These are phyloP conservation scores for Prototheca cutis DNA, from an alignment of 163 green algal species.

Conservation along the genomic window DNA sequence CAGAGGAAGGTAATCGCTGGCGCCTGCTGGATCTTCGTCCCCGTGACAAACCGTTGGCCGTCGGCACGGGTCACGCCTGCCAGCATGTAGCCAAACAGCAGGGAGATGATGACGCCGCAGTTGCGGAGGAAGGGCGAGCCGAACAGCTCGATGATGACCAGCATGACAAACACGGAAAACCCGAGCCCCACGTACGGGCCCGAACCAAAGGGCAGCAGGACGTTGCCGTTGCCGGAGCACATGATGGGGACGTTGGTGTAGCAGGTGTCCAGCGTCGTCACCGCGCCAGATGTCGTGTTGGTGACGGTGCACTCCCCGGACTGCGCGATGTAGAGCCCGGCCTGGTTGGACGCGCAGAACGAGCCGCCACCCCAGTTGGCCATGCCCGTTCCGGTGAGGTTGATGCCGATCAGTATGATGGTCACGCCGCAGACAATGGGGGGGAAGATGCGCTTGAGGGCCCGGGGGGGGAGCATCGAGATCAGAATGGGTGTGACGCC, in stretches of 20 bases:
- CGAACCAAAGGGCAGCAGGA: conserved; percentile 57
- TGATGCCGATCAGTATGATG: conserved; percentile 28
- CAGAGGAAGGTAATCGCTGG: conserved; percentile 73
- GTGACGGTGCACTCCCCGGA: conserved; percentile 11
- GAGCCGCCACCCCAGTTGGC: conserved; percentile 58
- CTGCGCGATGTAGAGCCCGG: conserved; percentile 3
- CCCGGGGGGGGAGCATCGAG: conserved; percentile 42
- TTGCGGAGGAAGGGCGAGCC: conserved; percentile 76
- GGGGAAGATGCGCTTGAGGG: conserved; percentile 47
- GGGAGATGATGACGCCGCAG: conserved; percentile 47
- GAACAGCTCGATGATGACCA: conserved; percentile 68
- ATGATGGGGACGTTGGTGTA: conserved; percentile 18
- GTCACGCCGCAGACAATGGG: conserved; percentile 56
- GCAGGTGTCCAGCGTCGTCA: conserved; percentile 11
- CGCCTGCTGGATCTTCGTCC: conserved; percentile 42
- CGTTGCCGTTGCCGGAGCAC: conserved; percentile 58
- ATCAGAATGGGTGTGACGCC: conserved; percentile 47
- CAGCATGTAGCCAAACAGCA: conserved; percentile 46
- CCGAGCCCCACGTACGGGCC: conserved; percentile 66
- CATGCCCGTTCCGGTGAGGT: conserved; percentile 22
- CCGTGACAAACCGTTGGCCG: conserved; percentile 46
- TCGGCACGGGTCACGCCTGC: conserved; percentile 18
- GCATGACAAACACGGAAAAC: conserved; percentile 44
- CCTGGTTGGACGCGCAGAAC: conserved; percentile 52
- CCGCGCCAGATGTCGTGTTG: conserved; percentile 15